Conservation (phyloP, 2,329 filamentous ascomycete genomes). For the Magnaporthales sp. region DNA sequence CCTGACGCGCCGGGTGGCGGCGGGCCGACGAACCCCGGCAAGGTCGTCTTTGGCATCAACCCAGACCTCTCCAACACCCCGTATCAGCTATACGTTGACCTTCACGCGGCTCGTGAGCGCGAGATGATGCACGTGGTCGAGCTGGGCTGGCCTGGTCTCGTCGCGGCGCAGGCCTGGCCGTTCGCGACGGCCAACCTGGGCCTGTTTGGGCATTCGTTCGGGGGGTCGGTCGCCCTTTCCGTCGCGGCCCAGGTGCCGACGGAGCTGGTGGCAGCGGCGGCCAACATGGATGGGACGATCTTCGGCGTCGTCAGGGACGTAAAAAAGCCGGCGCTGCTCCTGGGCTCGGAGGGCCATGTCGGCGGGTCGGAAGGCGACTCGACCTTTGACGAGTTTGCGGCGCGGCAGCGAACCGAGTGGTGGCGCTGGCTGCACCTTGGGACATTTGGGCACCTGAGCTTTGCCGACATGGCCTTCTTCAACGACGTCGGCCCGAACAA, state of each 20-base stretch:
- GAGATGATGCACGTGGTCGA: constrained; percentile 7
- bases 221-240: constrained; percentile 5
- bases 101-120: constrained; percentile 4
- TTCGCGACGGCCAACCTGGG: constrained; percentile 7
- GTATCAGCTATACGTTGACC: not conserved
- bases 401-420: constrained; percentile 14
- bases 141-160: constrained; percentile 4
- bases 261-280: constrained; percentile 1
- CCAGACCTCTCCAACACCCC: not conserved
- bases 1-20: constrained; percentile 4
- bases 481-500: constrained; percentile 6
- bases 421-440: constrained; percentile 12
- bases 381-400: constrained; percentile 13
- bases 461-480: constrained; percentile 24
- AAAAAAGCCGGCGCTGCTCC: constrained; percentile 3
- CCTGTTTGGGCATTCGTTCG: constrained; percentile 8
- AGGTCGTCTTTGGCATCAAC: not conserved
- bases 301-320: not conserved
- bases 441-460: constrained; percentile 14
- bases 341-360: not conserved
- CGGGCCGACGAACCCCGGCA: not conserved
- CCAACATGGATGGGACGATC: constrained; percentile 7
- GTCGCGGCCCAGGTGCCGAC: constrained; percentile 2
- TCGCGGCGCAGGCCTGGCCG: not conserved
- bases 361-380: constrained; percentile 3